Percentiles rank a stretch among this genome's conserved stretches.
These are phyloP conservation scores for Solanum phureja DNA, from an alignment of 257 asterid species.

Conservation along the genomic window DNA sequence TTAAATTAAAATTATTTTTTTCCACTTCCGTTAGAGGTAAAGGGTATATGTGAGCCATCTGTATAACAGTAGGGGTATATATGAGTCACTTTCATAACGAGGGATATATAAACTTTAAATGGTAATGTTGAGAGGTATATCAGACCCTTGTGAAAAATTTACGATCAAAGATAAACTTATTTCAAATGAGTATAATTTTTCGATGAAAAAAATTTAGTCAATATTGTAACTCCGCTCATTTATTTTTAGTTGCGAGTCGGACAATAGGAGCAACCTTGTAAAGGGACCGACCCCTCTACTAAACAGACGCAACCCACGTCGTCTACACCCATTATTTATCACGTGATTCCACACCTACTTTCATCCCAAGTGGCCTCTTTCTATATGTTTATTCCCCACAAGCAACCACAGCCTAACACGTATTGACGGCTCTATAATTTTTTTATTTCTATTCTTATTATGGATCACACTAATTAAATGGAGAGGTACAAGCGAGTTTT, in stretches of 20 bases:
- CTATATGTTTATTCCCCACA: not conserved
- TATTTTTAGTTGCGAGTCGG: not conserved
- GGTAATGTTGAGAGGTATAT: too few species aligned
- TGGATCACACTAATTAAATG: not conserved
- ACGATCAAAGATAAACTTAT: too few species aligned
- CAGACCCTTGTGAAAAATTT: too few species aligned
- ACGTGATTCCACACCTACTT: conserved; percentile 12
- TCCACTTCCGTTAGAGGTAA: too few species aligned
- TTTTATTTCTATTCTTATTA: not conserved
- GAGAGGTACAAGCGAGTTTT: not conserved
- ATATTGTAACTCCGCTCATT: too few species aligned
- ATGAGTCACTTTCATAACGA: too few species aligned
- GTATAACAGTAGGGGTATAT: too few species aligned
- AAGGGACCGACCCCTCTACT: not conserved
- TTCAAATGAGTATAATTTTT: not conserved
- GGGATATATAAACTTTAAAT: too few species aligned
- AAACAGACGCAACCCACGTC: not conserved
- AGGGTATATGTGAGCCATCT: too few species aligned
- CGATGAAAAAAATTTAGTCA: too few species aligned
- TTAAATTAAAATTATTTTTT: too few species aligned
- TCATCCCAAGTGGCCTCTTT: not conserved
- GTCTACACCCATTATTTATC: not conserved
- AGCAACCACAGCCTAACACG: not conserved
- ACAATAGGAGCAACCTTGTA: not conserved
- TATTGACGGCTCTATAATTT: not conserved